These are phyloP conservation scores for Pulchroboletus neoregius DNA, from an alignment of 1,284 basidiomycete species.

Conservation along the genomic window DNA sequence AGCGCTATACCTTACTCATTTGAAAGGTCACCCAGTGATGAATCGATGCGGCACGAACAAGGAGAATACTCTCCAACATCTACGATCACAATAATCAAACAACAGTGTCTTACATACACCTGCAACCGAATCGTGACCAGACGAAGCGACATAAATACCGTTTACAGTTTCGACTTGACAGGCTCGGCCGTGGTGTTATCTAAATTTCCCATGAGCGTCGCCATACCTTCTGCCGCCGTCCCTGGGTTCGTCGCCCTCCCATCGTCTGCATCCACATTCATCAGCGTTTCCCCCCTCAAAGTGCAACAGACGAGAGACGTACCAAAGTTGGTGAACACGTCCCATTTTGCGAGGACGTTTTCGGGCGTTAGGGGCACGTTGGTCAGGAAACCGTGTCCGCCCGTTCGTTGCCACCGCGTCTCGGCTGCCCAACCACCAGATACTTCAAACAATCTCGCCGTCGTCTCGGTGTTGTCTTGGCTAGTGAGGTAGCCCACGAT, in stretches of 20 bases:
- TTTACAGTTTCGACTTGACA: conserved; percentile 49
- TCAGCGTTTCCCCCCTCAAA: background rate
- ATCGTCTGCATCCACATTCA: conserved; percentile 47
- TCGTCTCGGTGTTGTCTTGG: conserved; percentile 74
- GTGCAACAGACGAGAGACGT: conserved; percentile 26
- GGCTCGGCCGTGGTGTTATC: conserved; percentile 48
- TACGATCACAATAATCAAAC: too few relatives aligned
- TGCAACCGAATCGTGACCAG: too few relatives aligned
- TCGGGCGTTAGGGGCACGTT: conserved; percentile 75
- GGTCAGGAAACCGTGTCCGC: conserved; percentile 84
- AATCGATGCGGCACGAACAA: too few relatives aligned
- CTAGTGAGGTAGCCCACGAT: conserved; percentile 90
- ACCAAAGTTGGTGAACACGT: conserved; percentile 80
- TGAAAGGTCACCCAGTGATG: too few relatives aligned
- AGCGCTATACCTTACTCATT: too few relatives aligned
- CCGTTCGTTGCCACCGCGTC: conserved; percentile 90
- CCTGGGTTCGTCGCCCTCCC: conserved; percentile 76
- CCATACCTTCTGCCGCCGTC: conserved; percentile 67
- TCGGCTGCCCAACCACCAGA: conserved; percentile 92
- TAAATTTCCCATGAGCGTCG: conserved; percentile 81
- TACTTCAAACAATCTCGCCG: conserved; percentile 84
- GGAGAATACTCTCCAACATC: too few relatives aligned
- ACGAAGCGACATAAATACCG: background rate
- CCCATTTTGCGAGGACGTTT: conserved; percentile 76
- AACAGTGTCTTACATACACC: too few relatives aligned